A percentile compares a stretch with the other conserved stretches of the same genome.
phyloP scores from a whole-genome alignment of 441 rosid species.

The Erodium moschatum region DNA sequence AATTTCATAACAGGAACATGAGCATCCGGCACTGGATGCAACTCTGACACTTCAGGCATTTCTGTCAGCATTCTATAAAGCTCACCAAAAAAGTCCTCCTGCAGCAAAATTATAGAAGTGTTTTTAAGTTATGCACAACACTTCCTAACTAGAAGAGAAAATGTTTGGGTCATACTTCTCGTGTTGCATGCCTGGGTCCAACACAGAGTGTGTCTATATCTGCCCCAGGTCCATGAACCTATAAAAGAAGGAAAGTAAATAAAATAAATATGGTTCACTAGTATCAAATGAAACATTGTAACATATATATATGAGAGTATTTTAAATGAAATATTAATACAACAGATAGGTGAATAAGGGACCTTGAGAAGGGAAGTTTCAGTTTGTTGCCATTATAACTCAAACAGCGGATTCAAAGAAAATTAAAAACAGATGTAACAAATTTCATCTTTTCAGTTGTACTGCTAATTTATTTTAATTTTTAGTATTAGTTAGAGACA shows the following conservation, averaged over 20 bases:
- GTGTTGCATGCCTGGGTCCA: slow-evolving; percentile 85
- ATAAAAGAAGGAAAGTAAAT: slow-evolving; percentile 11
- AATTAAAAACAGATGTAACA: too few species aligned
- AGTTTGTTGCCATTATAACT: neutral
- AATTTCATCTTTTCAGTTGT: neutral
- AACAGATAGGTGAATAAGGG: neutral
- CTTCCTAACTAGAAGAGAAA: slow-evolving; percentile 18
- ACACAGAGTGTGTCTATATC: slow-evolving; percentile 93
- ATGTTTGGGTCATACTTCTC: slow-evolving; percentile 57
- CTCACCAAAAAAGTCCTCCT: slow-evolving; percentile 94
- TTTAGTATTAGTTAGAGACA: neutral
- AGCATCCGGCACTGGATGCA: slow-evolving; percentile 97
- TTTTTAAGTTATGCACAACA: slow-evolving; percentile 20
- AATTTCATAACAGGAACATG: slow-evolving; percentile 88
- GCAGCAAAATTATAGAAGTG: slow-evolving; percentile 26
- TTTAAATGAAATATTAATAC: neutral
- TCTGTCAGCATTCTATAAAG: slow-evolving; percentile 65
- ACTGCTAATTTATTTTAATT: neutral
- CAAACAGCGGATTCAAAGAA: neutral
- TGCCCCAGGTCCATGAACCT: slow-evolving; percentile 99
- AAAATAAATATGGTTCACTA: slow-evolving; percentile 4
- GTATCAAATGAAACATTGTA: neutral
- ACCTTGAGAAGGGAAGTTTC: neutral
- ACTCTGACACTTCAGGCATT: slow-evolving; percentile 88
- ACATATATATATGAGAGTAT: neutral